Percentiles rank a stretch among this genome's conserved stretches.
Conservation (phyloP, 176 grass and related monocot genomes). For the Oryza australiensis region DNA sequence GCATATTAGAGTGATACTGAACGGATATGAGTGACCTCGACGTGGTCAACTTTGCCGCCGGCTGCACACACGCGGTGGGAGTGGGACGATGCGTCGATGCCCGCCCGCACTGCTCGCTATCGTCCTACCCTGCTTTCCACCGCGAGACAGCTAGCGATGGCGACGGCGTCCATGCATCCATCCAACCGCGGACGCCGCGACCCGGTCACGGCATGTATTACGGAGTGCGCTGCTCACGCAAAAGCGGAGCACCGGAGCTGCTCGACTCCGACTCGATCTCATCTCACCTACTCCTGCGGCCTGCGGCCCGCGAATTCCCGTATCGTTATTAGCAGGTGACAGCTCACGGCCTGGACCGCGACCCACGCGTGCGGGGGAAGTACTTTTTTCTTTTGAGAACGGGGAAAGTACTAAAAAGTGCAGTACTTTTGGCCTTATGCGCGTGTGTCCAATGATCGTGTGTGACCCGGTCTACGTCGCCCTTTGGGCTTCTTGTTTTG, state of each 20-base stretch:
- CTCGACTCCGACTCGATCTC: too few relatives aligned
- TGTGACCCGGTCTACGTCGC: neutral
- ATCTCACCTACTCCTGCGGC: neutral
- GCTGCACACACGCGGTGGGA: neutral
- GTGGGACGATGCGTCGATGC: too few relatives aligned
- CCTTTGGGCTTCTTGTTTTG: neutral
- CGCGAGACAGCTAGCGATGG: neutral
- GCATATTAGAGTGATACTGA: neutral
- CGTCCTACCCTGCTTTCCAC: neutral
- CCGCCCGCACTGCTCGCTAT: too few relatives aligned
- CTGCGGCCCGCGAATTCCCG: neutral
- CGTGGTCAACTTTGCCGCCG: neutral
- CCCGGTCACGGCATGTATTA: neutral
- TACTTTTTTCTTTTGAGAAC: too few relatives aligned
- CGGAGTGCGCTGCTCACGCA: too few relatives aligned
- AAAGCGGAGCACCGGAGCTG: too few relatives aligned
- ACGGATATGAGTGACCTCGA: neutral
- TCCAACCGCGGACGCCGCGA: neutral
- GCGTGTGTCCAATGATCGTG: neutral
- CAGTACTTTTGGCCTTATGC: neutral
- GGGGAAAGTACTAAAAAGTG: neutral
- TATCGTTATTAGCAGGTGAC: neutral
- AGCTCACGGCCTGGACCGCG: neutral
- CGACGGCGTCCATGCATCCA: neutral
- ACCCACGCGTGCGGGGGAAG: too few relatives aligned